Percentiles rank a stretch among this genome's conserved stretches.
Conservation (phyloP, 2,329 filamentous ascomycete genomes). For the Cladosporium sp. region DNA sequence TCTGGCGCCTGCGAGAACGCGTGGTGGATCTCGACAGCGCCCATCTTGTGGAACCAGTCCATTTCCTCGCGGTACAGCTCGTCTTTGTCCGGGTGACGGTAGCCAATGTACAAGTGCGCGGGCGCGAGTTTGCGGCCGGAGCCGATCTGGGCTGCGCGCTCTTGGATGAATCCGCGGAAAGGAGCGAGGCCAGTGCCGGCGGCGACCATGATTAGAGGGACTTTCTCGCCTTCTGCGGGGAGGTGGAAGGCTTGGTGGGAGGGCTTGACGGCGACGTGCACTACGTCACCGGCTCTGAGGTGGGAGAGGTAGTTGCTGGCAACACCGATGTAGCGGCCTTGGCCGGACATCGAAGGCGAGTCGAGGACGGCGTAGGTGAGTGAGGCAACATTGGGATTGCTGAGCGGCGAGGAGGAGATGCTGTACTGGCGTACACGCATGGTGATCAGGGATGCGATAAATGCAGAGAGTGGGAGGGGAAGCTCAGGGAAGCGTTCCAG, state of each 20-base stretch:
- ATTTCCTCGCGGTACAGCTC: conserved; percentile 60
- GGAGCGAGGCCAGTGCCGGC: conserved; percentile 86
- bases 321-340: conserved; percentile 39
- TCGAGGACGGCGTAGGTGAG: conserved; percentile 62
- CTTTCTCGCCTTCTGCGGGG: conserved; percentile 37
- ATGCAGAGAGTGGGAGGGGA: conserved; percentile 60
- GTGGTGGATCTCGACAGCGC: conserved; percentile 58
- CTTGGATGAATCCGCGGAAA: conserved; percentile 95
- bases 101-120: conserved; percentile 55
- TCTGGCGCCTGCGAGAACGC: conserved; percentile 53
- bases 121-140: conserved; percentile 53
- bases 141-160: conserved; percentile 55
- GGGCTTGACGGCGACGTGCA: conserved; percentile 40
- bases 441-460: conserved; percentile 67
- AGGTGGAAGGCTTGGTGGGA: conserved; percentile 42
- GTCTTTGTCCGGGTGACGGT: conserved; percentile 50
- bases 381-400: conserved; percentile 28
- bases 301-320: conserved; percentile 40
- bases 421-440: conserved; percentile 53
- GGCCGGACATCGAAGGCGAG: conserved; percentile 20
- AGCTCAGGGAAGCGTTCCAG: conserved; percentile 60
- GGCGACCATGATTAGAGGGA: conserved; percentile 38
- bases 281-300: conserved; percentile 37
- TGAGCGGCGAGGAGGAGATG: conserved; percentile 32
- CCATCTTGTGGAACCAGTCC: conserved; percentile 55